Percentiles rank a stretch among this genome's conserved stretches.
These are phyloP conservation scores for Termitomyces sp. DNA, from an alignment of 768 basidiomycete genomes.

Conservation along the genomic window DNA sequence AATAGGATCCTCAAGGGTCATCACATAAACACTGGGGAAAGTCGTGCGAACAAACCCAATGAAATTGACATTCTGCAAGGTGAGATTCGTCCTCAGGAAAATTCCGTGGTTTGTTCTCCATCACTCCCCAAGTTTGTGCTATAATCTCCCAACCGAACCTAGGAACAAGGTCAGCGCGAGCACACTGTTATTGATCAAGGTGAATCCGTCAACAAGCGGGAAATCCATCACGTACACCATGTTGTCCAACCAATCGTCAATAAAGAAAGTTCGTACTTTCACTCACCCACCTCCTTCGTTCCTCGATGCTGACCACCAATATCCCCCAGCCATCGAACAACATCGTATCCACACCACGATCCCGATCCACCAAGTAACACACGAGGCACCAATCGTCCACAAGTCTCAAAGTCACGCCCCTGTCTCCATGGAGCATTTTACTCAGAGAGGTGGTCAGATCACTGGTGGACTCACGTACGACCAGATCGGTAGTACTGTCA, in stretches of 20 bases:
- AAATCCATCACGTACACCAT: constrained; percentile 35
- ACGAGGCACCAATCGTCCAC: constrained; percentile 35
- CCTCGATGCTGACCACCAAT: background rate
- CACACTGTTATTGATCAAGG: constrained; percentile 30
- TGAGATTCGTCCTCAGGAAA: background rate
- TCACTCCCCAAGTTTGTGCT: background rate
- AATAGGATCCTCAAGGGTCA: background rate
- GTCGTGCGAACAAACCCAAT: background rate
- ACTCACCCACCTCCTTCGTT: background rate
- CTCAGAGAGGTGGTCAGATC: background rate
- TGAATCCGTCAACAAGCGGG: constrained; percentile 24
- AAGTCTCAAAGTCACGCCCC: constrained; percentile 30
- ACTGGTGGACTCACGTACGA: background rate
- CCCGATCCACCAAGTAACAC: constrained; percentile 31
- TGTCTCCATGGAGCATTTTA: constrained; percentile 30
- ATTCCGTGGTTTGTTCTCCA: background rate
- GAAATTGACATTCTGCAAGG: background rate
- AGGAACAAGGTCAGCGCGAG: constrained; percentile 12
- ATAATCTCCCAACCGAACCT: background rate
- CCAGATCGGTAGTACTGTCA: background rate
- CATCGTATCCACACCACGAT: constrained; percentile 28
- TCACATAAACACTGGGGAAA: background rate
- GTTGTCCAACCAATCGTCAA: constrained; percentile 35
- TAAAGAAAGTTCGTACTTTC: constrained; percentile 28
- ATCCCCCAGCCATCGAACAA: constrained; percentile 23